A percentile compares a stretch with the other conserved stretches of the same genome.
Evolutionary conservation across 345 rosid genomes (phyloP).

Genomic region (Eucalyptus tenuipes): DNA sequence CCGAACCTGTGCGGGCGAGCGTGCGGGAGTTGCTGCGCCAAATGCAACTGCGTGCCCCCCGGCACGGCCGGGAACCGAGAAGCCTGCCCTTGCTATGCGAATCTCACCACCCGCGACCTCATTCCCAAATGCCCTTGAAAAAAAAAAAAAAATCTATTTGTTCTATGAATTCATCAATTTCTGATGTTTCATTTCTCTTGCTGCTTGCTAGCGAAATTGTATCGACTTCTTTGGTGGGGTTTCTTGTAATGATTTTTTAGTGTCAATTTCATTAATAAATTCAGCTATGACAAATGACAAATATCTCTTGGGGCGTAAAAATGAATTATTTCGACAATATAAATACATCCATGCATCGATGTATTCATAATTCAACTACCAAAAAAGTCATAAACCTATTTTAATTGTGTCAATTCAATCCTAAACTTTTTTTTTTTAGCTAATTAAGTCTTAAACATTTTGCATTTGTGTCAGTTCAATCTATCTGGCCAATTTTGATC

Average conservation of each 20-base stretch:
- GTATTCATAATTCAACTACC: background rate
- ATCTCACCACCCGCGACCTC: background rate
- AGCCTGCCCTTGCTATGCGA: background rate
- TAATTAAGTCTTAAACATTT: fast-evolving
- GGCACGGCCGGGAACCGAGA: conserved; percentile 7
- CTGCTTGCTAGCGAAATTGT: background rate
- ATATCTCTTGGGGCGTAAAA: background rate
- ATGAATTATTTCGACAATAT: background rate
- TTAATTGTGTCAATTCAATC: no score
- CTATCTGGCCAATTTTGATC: fast-evolving
- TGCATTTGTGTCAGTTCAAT: fast-evolving
- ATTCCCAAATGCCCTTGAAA: conserved; percentile 2
- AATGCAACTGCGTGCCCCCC: conserved; percentile 6
- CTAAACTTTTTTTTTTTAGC: fast-evolving
- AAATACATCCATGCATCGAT: background rate
- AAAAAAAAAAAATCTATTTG: fast-evolving
- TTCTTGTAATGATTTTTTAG: background rate
- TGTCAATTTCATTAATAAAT: background rate
- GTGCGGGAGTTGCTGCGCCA: background rate
- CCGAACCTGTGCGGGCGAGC: background rate
- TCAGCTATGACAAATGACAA: background rate
- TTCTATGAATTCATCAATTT: background rate
- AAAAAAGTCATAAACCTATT: fast-evolving
- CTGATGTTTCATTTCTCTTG: background rate
- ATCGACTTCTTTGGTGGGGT: background rate